Percentiles rank a stretch among this genome's conserved stretches.
Conservation (phyloP, 108 stramenopile genomes). For the Pseudonitzschia delicatissima region DNA sequence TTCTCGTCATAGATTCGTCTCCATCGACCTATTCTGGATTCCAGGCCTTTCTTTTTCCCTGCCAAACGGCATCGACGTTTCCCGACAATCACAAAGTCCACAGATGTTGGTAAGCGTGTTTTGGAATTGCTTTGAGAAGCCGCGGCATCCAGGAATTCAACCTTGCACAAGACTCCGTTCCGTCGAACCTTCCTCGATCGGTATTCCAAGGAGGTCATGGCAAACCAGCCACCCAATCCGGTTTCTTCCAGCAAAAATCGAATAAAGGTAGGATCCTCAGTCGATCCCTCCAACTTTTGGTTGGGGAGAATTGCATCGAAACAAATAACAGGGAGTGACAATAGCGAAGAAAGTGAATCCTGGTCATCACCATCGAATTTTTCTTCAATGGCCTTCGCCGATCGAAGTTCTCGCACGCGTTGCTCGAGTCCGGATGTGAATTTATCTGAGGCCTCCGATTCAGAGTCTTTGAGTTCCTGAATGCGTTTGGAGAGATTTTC, state of each 20-base stretch:
- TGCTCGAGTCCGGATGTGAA: background rate
- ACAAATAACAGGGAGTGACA: conserved; percentile 41
- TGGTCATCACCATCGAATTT: conserved; percentile 9
- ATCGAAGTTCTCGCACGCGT: conserved; percentile 11
- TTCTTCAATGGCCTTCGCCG: conserved; percentile 20
- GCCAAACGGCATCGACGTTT: conserved; percentile 27
- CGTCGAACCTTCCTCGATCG: conserved; percentile 42
- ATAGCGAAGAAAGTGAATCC: background rate
- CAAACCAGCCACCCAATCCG: conserved; percentile 60
- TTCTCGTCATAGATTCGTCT: conserved; percentile 60
- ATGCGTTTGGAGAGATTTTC: conserved; percentile 13
- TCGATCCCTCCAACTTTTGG: conserved; percentile 48
- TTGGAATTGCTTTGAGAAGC: background rate
- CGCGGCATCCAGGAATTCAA: conserved; percentile 47
- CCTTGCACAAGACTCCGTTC: conserved; percentile 41
- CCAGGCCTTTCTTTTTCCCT: conserved; percentile 27
- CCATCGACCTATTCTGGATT: conserved; percentile 59
- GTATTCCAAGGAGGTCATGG: conserved; percentile 51
- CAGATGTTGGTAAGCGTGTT: conserved; percentile 40
- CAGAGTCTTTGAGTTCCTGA: conserved; percentile 16
- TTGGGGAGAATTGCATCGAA: conserved; percentile 59
- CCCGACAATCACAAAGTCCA: conserved; percentile 55
- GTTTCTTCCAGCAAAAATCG: conserved; percentile 32
- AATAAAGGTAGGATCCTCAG: conserved; percentile 60
- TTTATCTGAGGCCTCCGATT: background rate